Evolutionary conservation across 805 yeast species (phyloP).

Genomic region (Phaffomyces opuntiae): DNA sequence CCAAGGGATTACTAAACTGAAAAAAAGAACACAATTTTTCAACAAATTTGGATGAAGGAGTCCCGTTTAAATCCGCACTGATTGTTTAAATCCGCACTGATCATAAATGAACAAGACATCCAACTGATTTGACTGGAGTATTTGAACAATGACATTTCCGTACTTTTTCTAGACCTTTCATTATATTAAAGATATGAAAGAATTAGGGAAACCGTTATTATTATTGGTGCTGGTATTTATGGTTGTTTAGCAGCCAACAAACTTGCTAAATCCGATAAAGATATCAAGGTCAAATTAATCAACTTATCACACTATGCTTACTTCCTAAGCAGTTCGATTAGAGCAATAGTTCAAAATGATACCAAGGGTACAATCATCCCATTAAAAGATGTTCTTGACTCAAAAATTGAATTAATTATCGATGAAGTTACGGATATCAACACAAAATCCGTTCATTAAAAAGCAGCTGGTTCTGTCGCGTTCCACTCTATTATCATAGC

Average conservation of each 20-base stretch:
- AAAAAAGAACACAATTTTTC: too few species aligned
- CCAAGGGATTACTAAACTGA: too few species aligned
- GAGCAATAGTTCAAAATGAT: slow-evolving; percentile 17
- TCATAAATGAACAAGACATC: too few species aligned
- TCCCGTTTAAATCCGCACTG: too few species aligned
- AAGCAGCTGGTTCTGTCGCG: slow-evolving; percentile 3
- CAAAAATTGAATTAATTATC: slow-evolving; percentile 16
- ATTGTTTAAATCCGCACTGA: too few species aligned
- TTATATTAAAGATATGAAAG: too few species aligned
- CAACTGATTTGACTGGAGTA: too few species aligned
- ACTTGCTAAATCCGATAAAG: slow-evolving; percentile 1
- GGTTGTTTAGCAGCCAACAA: too few species aligned
- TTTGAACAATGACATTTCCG: too few species aligned
- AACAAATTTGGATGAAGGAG: too few species aligned
- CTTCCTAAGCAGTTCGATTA: slow-evolving; percentile 10
- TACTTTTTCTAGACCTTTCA: too few species aligned
- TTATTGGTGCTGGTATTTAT: slow-evolving; percentile 21
- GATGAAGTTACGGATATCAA: slow-evolving; percentile 13
- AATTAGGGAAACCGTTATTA: slow-evolving; percentile 10
- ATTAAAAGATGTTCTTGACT: slow-evolving; percentile 15
- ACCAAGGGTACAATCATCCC: slow-evolving; percentile 12
- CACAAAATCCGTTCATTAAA: slow-evolving; percentile 12
- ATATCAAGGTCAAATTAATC: slow-evolving; percentile 11
- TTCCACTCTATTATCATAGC: slow-evolving; percentile 25
- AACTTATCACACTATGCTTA: slow-evolving; percentile 12